Evolutionary conservation across 176 grass and related monocot genomes (phyloP), one percentile per base, ranked within the genome.

Genomic region (Phyllostachys edulis): DNA sequence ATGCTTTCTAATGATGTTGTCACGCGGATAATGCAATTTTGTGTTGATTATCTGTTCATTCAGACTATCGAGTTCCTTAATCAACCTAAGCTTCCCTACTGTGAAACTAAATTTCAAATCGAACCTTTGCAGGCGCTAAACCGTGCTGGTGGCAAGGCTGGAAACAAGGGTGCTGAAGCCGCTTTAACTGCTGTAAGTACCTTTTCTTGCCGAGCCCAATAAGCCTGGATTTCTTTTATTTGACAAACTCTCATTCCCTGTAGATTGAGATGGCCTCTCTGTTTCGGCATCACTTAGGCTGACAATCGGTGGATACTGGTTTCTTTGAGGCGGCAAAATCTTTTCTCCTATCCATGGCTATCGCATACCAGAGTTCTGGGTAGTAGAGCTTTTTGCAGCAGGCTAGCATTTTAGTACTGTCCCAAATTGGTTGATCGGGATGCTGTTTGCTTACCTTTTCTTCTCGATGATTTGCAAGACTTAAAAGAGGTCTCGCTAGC

Each of bases 241-340:
- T 78, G 23, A 82, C 63, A 37, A 34, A 27, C 9, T 46, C 34
- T n/a, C 7, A 3, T 84, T 82, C 65, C 50, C 7, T 91, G 91
- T 76, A 98, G 96, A 98, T 98, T 62, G 96, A 98, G 91, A 98
- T 95, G 96, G 96, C 96, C 41, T 98, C 93, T 0, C 77, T 98
- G 8, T 98, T 85, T 49, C 92, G 41, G 62, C 91, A 98, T 82
- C 87, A 93, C 76, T 51, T 96, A 26, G 80, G 49, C 73, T 96
- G 80, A 84, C 9, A 17, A 26, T 27, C 5, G 2, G 32, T 76
- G 37, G 12, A 23, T 34, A 13, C 23, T 12, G 13, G 73, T 24
- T 2, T 71, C 73, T 10, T 23, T 1, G 15, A 66, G 37, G 1
- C 3, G 12, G 18, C 66, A 39, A 34, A 1, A 40, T 46, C 18